Conservation (phyloP, 2,329 filamentous ascomycete species). For the Diaporthe helianthi region DNA sequence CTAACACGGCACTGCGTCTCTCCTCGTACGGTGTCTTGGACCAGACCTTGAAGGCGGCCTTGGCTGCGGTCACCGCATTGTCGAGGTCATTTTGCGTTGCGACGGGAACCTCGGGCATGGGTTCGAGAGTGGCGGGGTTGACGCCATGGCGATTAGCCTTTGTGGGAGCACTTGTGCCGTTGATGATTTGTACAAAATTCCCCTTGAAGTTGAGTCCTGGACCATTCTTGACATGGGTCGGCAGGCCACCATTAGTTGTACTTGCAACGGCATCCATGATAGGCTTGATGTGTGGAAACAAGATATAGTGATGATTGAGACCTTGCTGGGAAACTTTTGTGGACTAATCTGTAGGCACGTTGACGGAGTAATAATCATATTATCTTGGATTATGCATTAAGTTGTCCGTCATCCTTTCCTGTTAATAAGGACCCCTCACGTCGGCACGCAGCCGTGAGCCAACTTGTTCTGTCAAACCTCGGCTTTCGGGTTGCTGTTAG, state of each 20-base stretch:
- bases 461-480: background rate
- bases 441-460: background rate
- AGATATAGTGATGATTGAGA: too few species aligned
- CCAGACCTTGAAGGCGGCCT: background rate
- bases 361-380: too few species aligned
- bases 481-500: background rate
- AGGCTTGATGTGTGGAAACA: background rate
- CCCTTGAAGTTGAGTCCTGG: background rate
- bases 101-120: background rate
- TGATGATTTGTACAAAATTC: conserved; percentile 41
- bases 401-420: background rate
- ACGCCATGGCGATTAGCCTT: background rate
- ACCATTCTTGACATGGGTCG: background rate
- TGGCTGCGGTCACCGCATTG: background rate
- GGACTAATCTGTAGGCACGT: too few species aligned
- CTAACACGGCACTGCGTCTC: background rate
- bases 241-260: background rate
- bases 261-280: background rate
- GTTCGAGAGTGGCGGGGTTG: background rate
- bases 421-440: background rate
- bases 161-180: background rate
- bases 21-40: conserved; percentile 4
- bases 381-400: too few species aligned
- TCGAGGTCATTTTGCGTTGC: background rate
- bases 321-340: too few species aligned